phyloP scores from a whole-genome alignment of 345 rosid genomes.

The Eutrema yunnanense region DNA sequence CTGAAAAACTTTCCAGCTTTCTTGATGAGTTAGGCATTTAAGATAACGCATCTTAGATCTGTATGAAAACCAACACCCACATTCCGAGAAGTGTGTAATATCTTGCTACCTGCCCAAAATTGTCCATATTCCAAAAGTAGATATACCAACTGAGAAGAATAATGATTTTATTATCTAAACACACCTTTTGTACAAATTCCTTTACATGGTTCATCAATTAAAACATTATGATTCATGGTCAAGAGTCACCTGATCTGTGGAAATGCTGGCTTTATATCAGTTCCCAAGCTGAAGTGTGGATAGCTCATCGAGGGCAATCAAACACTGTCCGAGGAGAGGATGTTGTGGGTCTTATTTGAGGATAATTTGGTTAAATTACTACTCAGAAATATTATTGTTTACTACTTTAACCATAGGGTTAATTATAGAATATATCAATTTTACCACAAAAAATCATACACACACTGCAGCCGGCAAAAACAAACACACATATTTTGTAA shows the following conservation, averaged over 20 bases:
- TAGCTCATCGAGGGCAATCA: slow-evolving; percentile 40
- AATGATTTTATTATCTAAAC: neutral
- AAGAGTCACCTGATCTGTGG: slow-evolving; percentile 7
- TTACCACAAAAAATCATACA: too few relatives aligned
- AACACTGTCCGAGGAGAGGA: neutral
- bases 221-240: neutral
- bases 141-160: neutral
- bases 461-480: too few relatives aligned
- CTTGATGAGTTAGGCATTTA: neutral
- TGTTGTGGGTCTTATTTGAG: too few relatives aligned
- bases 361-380: too few relatives aligned
- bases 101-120: slow-evolving; percentile 30
- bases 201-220: neutral
- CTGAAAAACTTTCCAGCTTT: slow-evolving; percentile 38
- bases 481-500: too few relatives aligned
- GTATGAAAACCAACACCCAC: slow-evolving; percentile 24
- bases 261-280: slow-evolving; percentile 21
- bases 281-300: slow-evolving; percentile 37
- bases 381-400: too few relatives aligned
- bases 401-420: too few relatives aligned
- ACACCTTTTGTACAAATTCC: neutral
- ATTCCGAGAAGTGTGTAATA: slow-evolving; percentile 42
- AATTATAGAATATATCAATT: too few relatives aligned
- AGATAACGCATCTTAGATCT: neutral
- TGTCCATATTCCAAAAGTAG: neutral